Evolutionary conservation across 495 filamentous ascomycete species (phyloP), one percentile per base, ranked within the genome.

Genomic region (Lasiosphaeris hirsuta): DNA sequence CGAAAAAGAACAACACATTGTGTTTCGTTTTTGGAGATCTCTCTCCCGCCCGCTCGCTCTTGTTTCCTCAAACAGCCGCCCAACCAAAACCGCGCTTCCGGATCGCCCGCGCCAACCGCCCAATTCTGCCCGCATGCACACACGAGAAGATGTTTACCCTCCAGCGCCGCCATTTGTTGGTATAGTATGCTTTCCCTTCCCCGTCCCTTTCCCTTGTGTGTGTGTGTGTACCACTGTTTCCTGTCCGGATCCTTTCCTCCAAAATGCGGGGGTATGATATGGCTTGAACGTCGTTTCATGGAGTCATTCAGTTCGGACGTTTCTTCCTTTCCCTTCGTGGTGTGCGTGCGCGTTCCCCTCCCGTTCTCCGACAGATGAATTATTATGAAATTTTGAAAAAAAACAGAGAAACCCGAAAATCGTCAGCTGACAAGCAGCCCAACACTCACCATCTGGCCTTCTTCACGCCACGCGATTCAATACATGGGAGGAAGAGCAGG

Each of bases 351-450:
- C 5, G 46, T 37, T 15, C 33, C 46, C 46, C 23, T 13, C 8
- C 33, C 46, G 46, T 15, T 33, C 18, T 34, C 8, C 9, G 13
- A 46, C 10, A 33, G 11, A 49, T 34, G 23, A 30, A 49, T 34
- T 49, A 49, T 49, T 49, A 49, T 49, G 46, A 49, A 23, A 48
- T 19, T 17, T 10, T 7, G 43, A 37, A 49, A 49, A 36, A 49
- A 49, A 1, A 18, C 45, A 23, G 6, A 23, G 11, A 33, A 49
- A 49, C 33, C 46, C 23, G 2, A 30, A 30, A 30, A 30, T 2
- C 5, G 5, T 2, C 23, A 30, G 23, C 23, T 30, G 23, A 30
- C 23, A 30, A 30, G n/a, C 23, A 5, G 23, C 5, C 23, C 23
- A 54, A 33, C 14, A 34, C 2, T 30, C 23, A 30, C 23, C 23